Percentiles rank a stretch among this genome's conserved stretches.
Evolutionary conservation across 169 alveolate species (phyloP).

Genomic region (Eimeria necatrix): DNA sequence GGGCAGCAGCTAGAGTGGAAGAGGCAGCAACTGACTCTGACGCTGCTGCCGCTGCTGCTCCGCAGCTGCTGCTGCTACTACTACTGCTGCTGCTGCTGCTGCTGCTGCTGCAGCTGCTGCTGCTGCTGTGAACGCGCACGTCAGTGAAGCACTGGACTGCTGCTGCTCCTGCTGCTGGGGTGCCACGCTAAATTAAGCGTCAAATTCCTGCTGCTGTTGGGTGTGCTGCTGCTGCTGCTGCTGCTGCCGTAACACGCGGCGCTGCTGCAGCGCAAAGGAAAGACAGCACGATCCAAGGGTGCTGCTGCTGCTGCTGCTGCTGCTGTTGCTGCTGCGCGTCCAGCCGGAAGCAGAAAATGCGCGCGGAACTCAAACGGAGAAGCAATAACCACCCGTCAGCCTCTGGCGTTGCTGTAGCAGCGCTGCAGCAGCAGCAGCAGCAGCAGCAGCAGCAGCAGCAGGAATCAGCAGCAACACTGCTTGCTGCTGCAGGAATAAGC

Average conservation of each 20-base stretch:
- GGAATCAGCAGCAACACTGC: neutral
- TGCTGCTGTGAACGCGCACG: no score
- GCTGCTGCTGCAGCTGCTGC: neutral
- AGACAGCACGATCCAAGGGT: slow-evolving; percentile 17
- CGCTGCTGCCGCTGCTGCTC: neutral
- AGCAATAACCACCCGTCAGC: neutral
- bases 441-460: slow-evolving; percentile 6
- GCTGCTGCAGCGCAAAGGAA: neutral
- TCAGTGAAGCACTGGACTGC: no score
- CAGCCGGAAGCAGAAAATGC: slow-evolving; percentile 33
- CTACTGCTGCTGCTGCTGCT: neutral
- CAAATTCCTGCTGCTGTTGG: neutral
- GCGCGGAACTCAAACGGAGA: neutral
- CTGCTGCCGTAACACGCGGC: slow-evolving; percentile 25
- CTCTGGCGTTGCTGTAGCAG: neutral
- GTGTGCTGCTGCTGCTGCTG: neutral
- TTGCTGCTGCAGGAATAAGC: neutral
- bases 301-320: slow-evolving; percentile 33
- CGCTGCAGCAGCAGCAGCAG: slow-evolving; percentile 26
- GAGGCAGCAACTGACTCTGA: neutral
- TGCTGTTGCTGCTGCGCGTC: slow-evolving; percentile 45
- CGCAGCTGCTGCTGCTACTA: neutral
- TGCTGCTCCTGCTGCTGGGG: slow-evolving; percentile 5
- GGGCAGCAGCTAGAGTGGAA: slow-evolving; percentile 53
- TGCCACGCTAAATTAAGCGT: neutral